Percentiles rank a stretch among this genome's conserved stretches.
These are phyloP conservation scores for Fomitopsis betulina DNA, from an alignment of 1,284 basidiomycete genomes.

Conservation along the genomic window DNA sequence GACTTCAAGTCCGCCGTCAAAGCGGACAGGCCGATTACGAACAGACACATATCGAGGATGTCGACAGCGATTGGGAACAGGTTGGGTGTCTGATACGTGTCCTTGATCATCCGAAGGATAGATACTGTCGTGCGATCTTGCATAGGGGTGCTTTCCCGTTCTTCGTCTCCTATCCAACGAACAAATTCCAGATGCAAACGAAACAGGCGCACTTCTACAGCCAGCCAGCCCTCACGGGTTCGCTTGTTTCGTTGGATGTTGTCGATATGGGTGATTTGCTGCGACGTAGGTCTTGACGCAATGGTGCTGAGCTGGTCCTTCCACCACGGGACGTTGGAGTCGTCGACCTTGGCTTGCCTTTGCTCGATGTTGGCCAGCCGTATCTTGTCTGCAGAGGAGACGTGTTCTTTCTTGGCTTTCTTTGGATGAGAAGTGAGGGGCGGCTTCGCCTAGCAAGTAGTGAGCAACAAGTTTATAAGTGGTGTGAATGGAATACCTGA, in stretches of 20 bases:
- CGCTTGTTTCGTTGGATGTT: conserved; percentile 40
- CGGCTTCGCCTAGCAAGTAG: conserved; percentile 13
- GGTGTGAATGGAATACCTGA: not conserved
- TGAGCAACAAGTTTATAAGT: not conserved
- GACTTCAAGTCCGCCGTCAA: conserved; percentile 21
- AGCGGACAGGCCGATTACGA: conserved; percentile 40
- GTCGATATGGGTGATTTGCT: conserved; percentile 31
- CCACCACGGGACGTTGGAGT: conserved; percentile 45
- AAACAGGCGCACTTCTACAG: conserved; percentile 47
- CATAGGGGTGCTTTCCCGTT: conserved; percentile 29
- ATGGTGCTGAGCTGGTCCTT: conserved; percentile 36
- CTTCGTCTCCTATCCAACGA: conserved; percentile 45
- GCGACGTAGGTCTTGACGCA: conserved; percentile 21
- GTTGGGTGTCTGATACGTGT: conserved; percentile 33
- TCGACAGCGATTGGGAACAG: conserved; percentile 34
- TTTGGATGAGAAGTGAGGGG: conserved; percentile 5
- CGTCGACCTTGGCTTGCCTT: conserved; percentile 37
- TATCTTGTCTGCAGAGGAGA: conserved; percentile 37
- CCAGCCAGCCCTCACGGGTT: conserved; percentile 37
- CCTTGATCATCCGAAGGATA: conserved; percentile 43
- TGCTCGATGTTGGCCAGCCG: conserved; percentile 40
- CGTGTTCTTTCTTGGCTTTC: conserved; percentile 27
- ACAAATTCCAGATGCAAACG: conserved; percentile 46
- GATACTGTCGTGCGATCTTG: conserved; percentile 42
- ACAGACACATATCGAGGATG: conserved; percentile 36